Conservation (phyloP, 106 monocot species). For the Alisma plantagoaquatica region DNA sequence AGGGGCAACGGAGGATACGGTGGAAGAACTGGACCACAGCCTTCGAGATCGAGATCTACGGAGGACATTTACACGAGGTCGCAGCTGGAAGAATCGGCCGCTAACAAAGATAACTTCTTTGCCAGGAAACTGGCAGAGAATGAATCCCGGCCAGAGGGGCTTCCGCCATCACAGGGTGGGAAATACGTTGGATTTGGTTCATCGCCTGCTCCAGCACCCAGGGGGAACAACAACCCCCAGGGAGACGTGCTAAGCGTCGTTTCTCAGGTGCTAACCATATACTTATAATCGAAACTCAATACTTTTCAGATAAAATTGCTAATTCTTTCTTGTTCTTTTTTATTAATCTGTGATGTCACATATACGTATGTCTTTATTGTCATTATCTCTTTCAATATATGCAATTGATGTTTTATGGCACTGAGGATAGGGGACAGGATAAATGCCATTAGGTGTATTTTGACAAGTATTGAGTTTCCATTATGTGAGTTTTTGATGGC, state of each 20-base stretch:
- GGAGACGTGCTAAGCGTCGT: constrained; percentile 24
- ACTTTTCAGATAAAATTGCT: no score
- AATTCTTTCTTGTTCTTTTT: no score
- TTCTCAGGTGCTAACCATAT: constrained; percentile 31
- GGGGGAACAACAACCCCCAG: constrained; percentile 14
- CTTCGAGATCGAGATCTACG: constrained; percentile 22
- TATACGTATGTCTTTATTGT: no score
- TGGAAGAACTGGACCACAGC: constrained; percentile 2
- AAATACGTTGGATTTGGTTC: constrained; percentile 42
- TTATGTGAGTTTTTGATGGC: no score
- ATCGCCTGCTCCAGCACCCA: constrained; percentile 11
- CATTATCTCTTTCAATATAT: no score
- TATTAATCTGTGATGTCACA: no score
- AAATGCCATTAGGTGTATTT: no score
- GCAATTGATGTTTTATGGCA: no score
- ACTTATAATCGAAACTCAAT: no score
- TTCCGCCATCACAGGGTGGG: constrained; percentile 33
- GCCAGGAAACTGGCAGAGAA: constrained; percentile 35
- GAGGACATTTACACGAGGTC: constrained; percentile 24
- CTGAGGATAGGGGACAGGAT: no score
- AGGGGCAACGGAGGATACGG: no score
- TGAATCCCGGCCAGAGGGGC: constrained; percentile 19
- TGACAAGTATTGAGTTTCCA: no score
- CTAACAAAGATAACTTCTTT: constrained; percentile 26
- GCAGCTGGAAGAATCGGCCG: constrained; percentile 21